Evolutionary conservation across 331 rosid species (phyloP), one percentile per base, ranked within the genome.

Genomic region (Malus hybrid): DNA sequence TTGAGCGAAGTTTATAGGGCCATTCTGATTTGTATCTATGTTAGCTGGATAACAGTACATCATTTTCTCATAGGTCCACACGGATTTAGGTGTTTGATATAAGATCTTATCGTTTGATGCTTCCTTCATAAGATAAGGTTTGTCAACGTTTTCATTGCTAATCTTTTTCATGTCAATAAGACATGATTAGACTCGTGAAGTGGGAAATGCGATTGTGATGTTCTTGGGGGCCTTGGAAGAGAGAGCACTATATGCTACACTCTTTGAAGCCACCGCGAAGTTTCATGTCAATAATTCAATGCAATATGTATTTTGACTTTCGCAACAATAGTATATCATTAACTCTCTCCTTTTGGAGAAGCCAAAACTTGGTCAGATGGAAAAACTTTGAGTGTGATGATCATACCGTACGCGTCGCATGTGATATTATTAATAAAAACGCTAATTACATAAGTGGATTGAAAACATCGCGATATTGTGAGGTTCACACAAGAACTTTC

Each of bases 21-120:
- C 77, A 16, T 10, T 80, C 66, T 42, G 53, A 48, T 61, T 36
- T 30, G 82, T 79, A 60, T 80, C 87, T 75, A 65, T 60, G 55
- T 66, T 79, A 78, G 79, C 83, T 84, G 84, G 86, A 83, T 39
- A 46, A 48, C 76, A 64, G 36, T 7, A 36, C 63, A 65, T 66
- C 53, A 81, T 80, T 20, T 78, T 29, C 74, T 33, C 67, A 58
- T 6, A 53, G 79, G 82, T 70, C 93, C 95, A 87, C 95, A 74
- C 6, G 74, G 78, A 73, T 73, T 15, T 61, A 68, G 73, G 61
- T 61, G 19, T 42, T 42, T 57, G 67, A 14, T 52, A 53, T 58
- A 82, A 61, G 73, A 87, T 88, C 92, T 90, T 87, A 88, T 90
- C 89, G 71, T 22, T 82, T 79, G 62, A 70, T 53, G 33, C 78